Evolutionary conservation across 1,284 basidiomycete species (phyloP).

Genomic region (Apiotrichum siamense): DNA sequence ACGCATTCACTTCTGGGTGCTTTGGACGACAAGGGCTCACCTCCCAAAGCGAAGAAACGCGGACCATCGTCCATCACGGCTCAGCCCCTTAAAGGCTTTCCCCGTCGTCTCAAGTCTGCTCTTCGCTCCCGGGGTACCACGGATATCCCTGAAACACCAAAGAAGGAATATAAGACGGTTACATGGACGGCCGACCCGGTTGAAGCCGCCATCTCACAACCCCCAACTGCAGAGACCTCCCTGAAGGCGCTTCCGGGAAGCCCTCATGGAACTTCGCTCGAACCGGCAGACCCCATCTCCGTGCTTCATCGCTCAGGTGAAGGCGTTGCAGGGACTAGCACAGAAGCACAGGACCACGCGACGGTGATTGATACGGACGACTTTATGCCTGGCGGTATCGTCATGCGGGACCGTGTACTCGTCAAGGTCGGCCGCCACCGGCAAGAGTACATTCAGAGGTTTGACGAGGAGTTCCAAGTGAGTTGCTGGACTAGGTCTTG

Average conservation of each 20-base stretch:
- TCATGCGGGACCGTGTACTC: conserved; percentile 44
- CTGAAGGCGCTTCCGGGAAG: not conserved
- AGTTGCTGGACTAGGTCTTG: not conserved
- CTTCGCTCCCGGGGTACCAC: not conserved
- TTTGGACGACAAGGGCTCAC: not conserved
- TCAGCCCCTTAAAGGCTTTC: not conserved
- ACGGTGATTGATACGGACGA: conserved; percentile 18
- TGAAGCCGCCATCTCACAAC: not conserved
- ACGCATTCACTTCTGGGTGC: not conserved
- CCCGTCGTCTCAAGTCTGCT: conserved; percentile 9
- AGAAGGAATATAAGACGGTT: not conserved
- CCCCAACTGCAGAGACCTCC: too few relatives aligned
- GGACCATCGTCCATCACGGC: not conserved
- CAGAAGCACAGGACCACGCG: conserved; percentile 29
- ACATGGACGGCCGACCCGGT: not conserved
- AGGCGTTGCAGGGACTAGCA: conserved; percentile 36
- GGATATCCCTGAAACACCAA: not conserved
- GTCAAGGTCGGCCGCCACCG: conserved; percentile 41
- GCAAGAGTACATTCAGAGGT: conserved; percentile 24
- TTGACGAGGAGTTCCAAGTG: conserved; percentile 36
- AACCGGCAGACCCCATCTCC: conserved; percentile 32
- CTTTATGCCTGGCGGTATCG: conserved; percentile 26
- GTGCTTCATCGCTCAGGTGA: conserved; percentile 37
- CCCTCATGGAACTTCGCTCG: too few relatives aligned
- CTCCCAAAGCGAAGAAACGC: not conserved